Evolutionary conservation across 2,329 filamentous ascomycete genomes (phyloP), one percentile per base, ranked within the genome.

Genomic region (Aspergillus sp.): DNA sequence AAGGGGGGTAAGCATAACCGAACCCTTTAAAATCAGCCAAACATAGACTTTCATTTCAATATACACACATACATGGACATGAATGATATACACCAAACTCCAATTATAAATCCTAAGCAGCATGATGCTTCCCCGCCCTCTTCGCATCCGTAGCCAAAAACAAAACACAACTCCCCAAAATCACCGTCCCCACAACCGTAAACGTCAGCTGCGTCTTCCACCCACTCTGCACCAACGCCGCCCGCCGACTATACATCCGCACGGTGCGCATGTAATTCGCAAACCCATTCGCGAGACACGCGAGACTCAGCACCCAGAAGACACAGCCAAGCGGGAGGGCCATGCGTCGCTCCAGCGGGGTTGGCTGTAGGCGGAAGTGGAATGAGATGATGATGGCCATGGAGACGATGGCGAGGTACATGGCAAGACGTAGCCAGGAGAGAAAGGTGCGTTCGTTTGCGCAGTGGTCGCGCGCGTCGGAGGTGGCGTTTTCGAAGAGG

Each of bases 331-430:
- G 78, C 0, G 93, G 93, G 48, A 86, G 76, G 0, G 93, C 85
- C 67, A 96, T 83, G 35, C 78, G 79, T 47, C 81, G 73, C 71
- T 98, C 93, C 10, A 88, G 65, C 0, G 71, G 60, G 0, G 82
- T 79, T 0, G 93, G 88, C 56, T 83, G 69, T 12, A 74, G 74
- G 60, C 90, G 90, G 39, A 98, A 77, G 61, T 98, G 91, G 65
- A 98, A 98, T 10, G 88, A 95, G 40, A 96, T 76, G 7, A 95
- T 83, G 53, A 98, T 95, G 40, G 93, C 91, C 29, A 95, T 80
- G 27, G 88, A 82, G 7, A 97, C 89, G 40, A 98, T 76, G 51
- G 89, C 83, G 79, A 97, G 90, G 71, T 95, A 95, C 56, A 95
- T 81, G 29, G 87, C 84, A 2, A 97, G 78, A 4, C 90, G 83